Percentiles rank a stretch among this genome's conserved stretches.
These are phyloP conservation scores for Protea cynaroides DNA, from an alignment of 164 flowering plant species.

Conservation along the genomic window DNA sequence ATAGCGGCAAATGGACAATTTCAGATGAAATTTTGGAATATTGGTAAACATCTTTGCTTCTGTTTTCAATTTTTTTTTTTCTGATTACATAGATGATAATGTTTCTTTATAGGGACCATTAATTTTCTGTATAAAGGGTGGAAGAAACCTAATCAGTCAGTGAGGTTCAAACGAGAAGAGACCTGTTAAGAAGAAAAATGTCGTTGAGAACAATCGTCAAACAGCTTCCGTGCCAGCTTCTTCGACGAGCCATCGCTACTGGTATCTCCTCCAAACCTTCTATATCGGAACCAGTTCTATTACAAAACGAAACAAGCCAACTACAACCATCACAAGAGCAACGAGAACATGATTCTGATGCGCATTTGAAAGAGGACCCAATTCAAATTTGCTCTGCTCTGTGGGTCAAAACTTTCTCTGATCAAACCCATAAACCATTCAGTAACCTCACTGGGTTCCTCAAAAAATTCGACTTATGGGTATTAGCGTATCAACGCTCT, in stretches of 20 bases:
- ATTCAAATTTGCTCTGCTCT: constrained; percentile 59
- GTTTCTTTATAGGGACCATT: too few relatives aligned
- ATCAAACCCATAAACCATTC: constrained; percentile 36
- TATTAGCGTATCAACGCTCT: constrained; percentile 85
- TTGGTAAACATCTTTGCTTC: too few relatives aligned
- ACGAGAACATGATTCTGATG: constrained; percentile 42
- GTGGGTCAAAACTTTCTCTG: constrained; percentile 72
- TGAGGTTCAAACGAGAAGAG: too few relatives aligned
- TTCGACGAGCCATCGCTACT: constrained; percentile 10
- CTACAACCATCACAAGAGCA: constrained; percentile 7
- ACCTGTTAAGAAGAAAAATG: constrained; percentile 17
- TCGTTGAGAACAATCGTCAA: constrained; percentile 40
- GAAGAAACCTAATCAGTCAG: too few relatives aligned
- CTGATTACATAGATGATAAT: too few relatives aligned
- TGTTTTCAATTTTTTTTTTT: too few relatives aligned
- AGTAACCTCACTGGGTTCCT: constrained; percentile 79
- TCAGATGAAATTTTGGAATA: too few relatives aligned
- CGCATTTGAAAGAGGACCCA: constrained; percentile 80
- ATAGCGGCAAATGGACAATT: too few relatives aligned
- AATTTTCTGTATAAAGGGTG: too few relatives aligned
- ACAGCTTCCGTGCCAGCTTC: constrained; percentile 28
- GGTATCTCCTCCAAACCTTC: constrained; percentile 12
- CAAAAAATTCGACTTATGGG: constrained; percentile 84
- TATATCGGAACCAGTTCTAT: constrained; percentile 12
- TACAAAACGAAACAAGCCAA: constrained; percentile 10